Evolutionary conservation across 305 asterid species (phyloP).

Genomic region (Rubia peregrina): DNA sequence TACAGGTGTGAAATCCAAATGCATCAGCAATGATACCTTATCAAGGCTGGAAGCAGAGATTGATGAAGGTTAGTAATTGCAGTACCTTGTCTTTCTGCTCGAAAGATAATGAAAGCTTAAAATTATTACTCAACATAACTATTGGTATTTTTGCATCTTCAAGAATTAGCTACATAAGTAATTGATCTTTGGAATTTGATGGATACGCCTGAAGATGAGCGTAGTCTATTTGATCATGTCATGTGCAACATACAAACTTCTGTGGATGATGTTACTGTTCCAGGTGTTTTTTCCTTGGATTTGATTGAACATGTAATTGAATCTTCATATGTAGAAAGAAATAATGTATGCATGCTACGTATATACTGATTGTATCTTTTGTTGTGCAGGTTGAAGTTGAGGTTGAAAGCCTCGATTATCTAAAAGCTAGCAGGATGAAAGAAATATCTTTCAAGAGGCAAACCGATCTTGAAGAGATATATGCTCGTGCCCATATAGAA

Average conservation of each 20-base stretch:
- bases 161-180: conserved; percentile 81
- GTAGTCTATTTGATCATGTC: conserved; percentile 73
- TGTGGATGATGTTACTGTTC: conserved; percentile 71
- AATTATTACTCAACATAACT: background rate
- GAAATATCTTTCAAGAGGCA: conserved; percentile 96
- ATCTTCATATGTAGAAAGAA: background rate
- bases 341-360: background rate
- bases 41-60: conserved; percentile 69
- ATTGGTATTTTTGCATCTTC: conserved; percentile 51
- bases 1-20: conserved; percentile 67
- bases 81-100: conserved; percentile 1
- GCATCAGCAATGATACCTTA: conserved; percentile 84
- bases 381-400: conserved; percentile 77
- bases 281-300: conserved; percentile 85
- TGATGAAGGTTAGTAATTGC: conserved; percentile 48
- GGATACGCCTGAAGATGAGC: conserved; percentile 83
- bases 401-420: conserved; percentile 91
- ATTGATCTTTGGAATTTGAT: conserved; percentile 94
- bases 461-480: conserved; percentile 81
- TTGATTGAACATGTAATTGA: conserved; percentile 69
- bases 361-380: conserved; percentile 13
- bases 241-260: conserved; percentile 82
- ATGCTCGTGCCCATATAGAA: conserved; percentile 80
- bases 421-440: conserved; percentile 90
- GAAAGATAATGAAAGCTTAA: background rate